phyloP scores from a whole-genome alignment of 805 yeast species.

The Grigorovia jiainica region DNA sequence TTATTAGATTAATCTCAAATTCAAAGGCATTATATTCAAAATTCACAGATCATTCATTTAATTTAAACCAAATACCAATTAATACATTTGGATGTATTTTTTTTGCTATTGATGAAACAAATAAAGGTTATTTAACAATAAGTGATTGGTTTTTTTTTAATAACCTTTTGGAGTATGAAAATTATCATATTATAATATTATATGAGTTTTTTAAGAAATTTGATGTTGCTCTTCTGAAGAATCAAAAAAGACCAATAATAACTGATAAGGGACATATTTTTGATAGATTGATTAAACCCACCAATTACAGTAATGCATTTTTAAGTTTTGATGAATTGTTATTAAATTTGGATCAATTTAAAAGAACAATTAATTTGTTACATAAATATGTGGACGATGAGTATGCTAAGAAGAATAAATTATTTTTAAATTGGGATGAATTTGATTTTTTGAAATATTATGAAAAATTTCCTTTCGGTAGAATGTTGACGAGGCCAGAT shows the following conservation, averaged over 20 bases:
- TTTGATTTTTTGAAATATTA: constrained; percentile 24
- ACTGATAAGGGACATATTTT: constrained; percentile 1
- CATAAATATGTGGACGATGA: constrained; percentile 27
- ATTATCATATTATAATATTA: constrained; percentile 41
- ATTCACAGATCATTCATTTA: constrained; percentile 31
- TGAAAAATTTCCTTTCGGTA: constrained; percentile 15
- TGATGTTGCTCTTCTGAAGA: constrained; percentile 24
- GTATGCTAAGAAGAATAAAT: constrained; percentile 16
- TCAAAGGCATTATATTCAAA: constrained; percentile 23
- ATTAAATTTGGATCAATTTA: constrained; percentile 25
- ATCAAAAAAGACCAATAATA: neutral
- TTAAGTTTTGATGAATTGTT: constrained; percentile 32
- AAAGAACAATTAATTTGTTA: constrained; percentile 25
- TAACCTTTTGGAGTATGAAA: constrained; percentile 38
- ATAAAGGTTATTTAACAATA: constrained; percentile 57
- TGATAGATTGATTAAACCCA: constrained; percentile 21
- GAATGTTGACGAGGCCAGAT: neutral
- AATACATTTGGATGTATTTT: constrained; percentile 65
- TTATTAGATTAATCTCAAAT: constrained; percentile 29
- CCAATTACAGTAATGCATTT: constrained; percentile 31
- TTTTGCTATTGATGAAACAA: constrained; percentile 64
- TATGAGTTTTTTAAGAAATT: constrained; percentile 46
- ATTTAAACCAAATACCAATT: constrained; percentile 44
- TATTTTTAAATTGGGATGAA: constrained; percentile 29
- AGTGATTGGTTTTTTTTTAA: constrained; percentile 71